phyloP scores from a whole-genome alignment of 345 rosid species.

The Pistacia vera region DNA sequence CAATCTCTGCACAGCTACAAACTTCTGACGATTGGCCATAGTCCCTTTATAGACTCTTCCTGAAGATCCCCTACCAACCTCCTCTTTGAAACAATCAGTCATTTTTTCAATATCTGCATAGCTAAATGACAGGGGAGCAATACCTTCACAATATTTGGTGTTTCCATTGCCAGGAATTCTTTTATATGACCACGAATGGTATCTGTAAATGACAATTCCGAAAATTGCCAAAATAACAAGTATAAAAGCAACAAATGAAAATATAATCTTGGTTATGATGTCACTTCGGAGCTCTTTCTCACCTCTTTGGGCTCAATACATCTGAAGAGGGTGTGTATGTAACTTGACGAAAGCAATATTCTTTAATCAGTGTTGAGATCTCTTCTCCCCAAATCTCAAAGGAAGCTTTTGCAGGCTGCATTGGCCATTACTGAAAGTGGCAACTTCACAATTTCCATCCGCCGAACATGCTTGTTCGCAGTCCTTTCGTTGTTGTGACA shows the following conservation, averaged over 20 bases:
- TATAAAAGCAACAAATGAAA: constrained; percentile 1
- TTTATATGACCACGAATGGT: constrained; percentile 7
- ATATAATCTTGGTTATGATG: neutral
- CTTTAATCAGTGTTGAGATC: neutral
- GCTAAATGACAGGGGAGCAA: constrained; percentile 6
- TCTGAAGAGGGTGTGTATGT: neutral
- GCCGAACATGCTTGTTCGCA: constrained; percentile 25
- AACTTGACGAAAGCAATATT: constrained; percentile 3
- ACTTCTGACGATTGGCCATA: neutral
- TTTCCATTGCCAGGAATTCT: neutral
- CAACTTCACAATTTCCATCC: constrained; percentile 38
- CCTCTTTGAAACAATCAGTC: constrained; percentile 26
- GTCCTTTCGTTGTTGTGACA: neutral
- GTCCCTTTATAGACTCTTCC: constrained; percentile 33
- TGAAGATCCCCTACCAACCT: constrained; percentile 26
- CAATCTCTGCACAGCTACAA: constrained; percentile 33
- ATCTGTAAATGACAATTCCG: constrained; percentile 6
- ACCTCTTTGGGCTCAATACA: neutral
- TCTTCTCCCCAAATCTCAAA: constrained; percentile 25
- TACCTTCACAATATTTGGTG: neutral
- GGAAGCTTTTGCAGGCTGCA: constrained; percentile 35
- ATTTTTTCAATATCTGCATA: constrained; percentile 15
- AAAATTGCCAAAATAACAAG: constrained; percentile 7
- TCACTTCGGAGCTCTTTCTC: neutral
- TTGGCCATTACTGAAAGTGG: constrained; percentile 2